Conservation (phyloP, 1,284 basidiomycete species). For the Porphyrellus sp. region DNA sequence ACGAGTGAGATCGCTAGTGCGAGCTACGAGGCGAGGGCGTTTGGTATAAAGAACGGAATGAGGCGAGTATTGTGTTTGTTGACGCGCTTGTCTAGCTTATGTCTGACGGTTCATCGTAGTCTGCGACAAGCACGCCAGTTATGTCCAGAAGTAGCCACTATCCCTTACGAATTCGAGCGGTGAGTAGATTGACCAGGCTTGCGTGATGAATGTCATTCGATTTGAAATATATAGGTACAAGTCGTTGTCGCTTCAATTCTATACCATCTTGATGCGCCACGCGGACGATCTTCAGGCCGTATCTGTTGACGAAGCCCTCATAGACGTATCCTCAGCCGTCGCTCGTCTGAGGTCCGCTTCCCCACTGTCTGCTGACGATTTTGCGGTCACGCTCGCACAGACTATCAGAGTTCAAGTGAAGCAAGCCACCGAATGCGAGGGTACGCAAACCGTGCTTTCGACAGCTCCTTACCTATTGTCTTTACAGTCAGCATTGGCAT, state of each 20-base stretch:
- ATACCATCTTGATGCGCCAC: slow-evolving; percentile 85
- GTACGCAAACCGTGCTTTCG: slow-evolving; percentile 38
- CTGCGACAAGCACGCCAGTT: slow-evolving; percentile 81
- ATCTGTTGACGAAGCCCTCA: slow-evolving; percentile 92
- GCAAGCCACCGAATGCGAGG: slow-evolving; percentile 79
- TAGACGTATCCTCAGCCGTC: slow-evolving; percentile 80
- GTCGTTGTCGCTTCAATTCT: slow-evolving; percentile 79
- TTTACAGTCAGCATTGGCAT: slow-evolving; percentile 84
- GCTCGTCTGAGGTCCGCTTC: slow-evolving; percentile 40
- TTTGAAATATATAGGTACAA: slow-evolving; percentile 62
- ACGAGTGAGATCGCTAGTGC: slow-evolving; percentile 95
- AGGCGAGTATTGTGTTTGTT: slow-evolving; percentile 47
- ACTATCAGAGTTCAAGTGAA: slow-evolving; percentile 75
- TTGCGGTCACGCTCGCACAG: slow-evolving; percentile 77
- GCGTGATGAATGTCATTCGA: slow-evolving; percentile 14
- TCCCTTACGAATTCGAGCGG: slow-evolving; percentile 89
- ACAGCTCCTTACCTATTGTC: slow-evolving; percentile 4
- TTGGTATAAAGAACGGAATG: slow-evolving; percentile 94
- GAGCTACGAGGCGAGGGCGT: slow-evolving; percentile 88
- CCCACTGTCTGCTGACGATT: slow-evolving; percentile 39
- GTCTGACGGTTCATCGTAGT: slow-evolving; percentile 38
- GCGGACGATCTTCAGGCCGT: slow-evolving; percentile 94
- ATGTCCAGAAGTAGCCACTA: slow-evolving; percentile 72
- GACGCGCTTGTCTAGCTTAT: neutral
- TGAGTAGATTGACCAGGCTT: slow-evolving; percentile 31